Percentiles rank a stretch among this genome's conserved stretches.
Evolutionary conservation across 805 yeast genomes (phyloP).

Genomic region (Candida odintsovae): DNA sequence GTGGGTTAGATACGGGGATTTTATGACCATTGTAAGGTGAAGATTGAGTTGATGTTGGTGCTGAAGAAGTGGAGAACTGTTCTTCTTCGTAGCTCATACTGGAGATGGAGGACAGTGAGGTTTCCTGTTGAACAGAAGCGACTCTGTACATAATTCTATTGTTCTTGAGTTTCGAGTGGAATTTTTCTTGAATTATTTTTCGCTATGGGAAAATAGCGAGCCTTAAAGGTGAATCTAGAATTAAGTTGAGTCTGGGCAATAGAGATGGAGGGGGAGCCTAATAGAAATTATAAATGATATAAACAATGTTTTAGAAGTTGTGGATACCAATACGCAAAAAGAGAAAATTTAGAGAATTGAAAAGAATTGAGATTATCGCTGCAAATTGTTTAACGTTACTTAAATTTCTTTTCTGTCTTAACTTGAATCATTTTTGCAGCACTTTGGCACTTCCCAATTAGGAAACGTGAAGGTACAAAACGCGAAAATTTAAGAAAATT

Average conservation of each 20-base stretch:
- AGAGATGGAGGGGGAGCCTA: too few species aligned
- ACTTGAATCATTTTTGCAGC: too few species aligned
- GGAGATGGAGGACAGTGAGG: slow-evolving; percentile 5
- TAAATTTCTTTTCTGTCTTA: too few species aligned
- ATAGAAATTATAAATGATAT: too few species aligned
- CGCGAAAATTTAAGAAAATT: neutral
- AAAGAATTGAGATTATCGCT: too few species aligned
- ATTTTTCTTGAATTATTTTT: neutral
- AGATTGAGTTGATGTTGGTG: slow-evolving; percentile 14
- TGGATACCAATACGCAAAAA: too few species aligned
- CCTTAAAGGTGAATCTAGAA: neutral
- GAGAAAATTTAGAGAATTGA: too few species aligned
- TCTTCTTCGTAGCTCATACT: slow-evolving; percentile 11
- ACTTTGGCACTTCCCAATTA: neutral
- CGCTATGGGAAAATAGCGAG: neutral
- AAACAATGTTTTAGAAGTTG: too few species aligned
- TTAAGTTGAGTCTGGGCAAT: too few species aligned
- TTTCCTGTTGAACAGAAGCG: neutral
- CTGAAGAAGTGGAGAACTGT: slow-evolving; percentile 6
- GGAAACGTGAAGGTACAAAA: neutral
- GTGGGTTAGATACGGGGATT: neutral
- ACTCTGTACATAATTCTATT: neutral
- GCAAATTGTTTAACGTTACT: too few species aligned
- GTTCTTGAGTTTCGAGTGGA: neutral
- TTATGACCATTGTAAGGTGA: slow-evolving; percentile 8